Conservation (phyloP, 306 rosid species). For the Glycyrrhiza uralensis region DNA sequence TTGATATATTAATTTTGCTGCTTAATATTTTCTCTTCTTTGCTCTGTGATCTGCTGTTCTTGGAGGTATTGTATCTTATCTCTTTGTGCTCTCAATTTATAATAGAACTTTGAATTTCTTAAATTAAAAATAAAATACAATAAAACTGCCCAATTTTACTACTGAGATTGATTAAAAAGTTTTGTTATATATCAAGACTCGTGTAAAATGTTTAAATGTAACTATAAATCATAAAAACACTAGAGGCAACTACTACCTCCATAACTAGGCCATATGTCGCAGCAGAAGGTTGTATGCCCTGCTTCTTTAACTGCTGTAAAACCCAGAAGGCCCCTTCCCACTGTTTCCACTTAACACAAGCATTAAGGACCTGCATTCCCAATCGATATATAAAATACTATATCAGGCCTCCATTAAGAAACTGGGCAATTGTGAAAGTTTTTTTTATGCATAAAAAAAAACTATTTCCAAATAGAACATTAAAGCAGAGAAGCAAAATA, state of each 20-base stretch:
- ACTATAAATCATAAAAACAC: constrained; percentile 21
- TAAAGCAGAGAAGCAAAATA: not conserved
- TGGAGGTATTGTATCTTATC: constrained; percentile 13
- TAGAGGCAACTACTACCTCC: constrained; percentile 61
- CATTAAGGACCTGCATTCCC: constrained; percentile 75
- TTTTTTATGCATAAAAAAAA: not conserved
- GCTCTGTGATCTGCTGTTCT: not conserved
- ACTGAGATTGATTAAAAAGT: not conserved
- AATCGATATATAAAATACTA: constrained; percentile 22
- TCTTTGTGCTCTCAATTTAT: not conserved
- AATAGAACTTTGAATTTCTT: constrained; percentile 14
- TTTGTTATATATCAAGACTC: not conserved
- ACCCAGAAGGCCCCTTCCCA: constrained; percentile 99
- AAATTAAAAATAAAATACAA: not conserved
- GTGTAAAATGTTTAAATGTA: constrained; percentile 2
- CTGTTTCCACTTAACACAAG: constrained; percentile 70
- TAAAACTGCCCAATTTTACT: not conserved
- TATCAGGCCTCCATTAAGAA: constrained; percentile 17
- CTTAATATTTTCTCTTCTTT: not conserved
- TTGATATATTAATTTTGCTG: not conserved
- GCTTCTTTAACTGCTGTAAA: constrained; percentile 76
- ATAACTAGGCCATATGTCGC: constrained; percentile 87
- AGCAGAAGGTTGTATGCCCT: constrained; percentile 49
- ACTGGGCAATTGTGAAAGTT: not conserved
- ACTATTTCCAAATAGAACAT: not conserved